Evolutionary conservation across 1,284 basidiomycete genomes (phyloP), one percentile per base, ranked within the genome.

Genomic region (Puccinia polysora): DNA sequence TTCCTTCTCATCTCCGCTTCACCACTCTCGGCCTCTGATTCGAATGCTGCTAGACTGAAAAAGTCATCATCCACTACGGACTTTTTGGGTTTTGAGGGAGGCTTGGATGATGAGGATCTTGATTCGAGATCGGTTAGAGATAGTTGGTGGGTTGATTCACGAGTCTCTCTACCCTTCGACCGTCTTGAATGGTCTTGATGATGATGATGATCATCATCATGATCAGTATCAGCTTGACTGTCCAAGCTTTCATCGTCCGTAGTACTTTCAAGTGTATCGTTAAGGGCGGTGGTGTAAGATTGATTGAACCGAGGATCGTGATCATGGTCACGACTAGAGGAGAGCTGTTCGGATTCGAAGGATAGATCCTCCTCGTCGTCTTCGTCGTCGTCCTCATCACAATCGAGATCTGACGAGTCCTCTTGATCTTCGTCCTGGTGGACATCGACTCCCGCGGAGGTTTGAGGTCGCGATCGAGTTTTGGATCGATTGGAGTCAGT

Each of bases 31-130:
- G 50, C 49, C 36, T 71, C 69, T 20, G 38, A 20, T 63, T 71
- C 69, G 34, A 71, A 71, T 56, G 62, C 59, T 30, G 28, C 34
- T 14, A 71, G 45, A 7, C 45, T 53, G 45, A 71, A 71, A 43
- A 71, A 71, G 25, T 63, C 38, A 30, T 53, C 56, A 47, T 71
- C 69, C 2, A 71, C 30, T 20, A 15, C 23, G 2, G 69, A 71
- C 32, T 40, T 40, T 25, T 49, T 49, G 12, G 20, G n/a, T 60
- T 70, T 70, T 20, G 59, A 53, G 23, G 25, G 28, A 18, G 43
- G 43, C 30, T 55, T 52, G 15, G 45, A 23, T 18, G 32, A 8
- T n/a, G n/a, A n/a, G n/a, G n/a, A n/a, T n/a, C n/a, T n/a, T n/a
- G n/a, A n/a, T n/a, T n/a, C n/a, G n/a, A n/a, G n/a, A n/a, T n/a